These are phyloP conservation scores for Rhododendron ferrugineum DNA, from an alignment of 148 eudicot species.

Conservation along the genomic window DNA sequence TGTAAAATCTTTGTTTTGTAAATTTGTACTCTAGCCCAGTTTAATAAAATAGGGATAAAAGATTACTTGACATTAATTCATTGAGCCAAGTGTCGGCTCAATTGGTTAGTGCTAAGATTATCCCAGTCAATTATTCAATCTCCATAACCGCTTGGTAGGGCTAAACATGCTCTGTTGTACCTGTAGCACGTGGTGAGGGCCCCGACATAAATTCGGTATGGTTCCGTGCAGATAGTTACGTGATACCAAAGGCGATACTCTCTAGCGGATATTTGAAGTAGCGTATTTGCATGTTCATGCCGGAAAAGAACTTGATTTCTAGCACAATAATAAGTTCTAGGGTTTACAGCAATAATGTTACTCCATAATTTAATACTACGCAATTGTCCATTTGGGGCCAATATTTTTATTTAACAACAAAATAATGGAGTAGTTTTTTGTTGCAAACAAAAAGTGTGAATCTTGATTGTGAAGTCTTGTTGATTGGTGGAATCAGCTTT, in stretches of 20 bases:
- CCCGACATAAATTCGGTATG: too few relatives aligned
- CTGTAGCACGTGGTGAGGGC: not conserved
- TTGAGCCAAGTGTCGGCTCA: not conserved
- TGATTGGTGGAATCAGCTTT: not conserved
- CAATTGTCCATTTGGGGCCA: not conserved
- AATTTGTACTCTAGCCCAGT: too few relatives aligned
- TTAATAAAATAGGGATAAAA: not conserved
- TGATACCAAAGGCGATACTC: not conserved
- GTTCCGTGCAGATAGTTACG: not conserved
- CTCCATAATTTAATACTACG: too few relatives aligned
- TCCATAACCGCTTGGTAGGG: not conserved
- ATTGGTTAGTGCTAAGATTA: not conserved
- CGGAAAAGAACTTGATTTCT: not conserved
- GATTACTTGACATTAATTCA: not conserved
- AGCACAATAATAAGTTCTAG: not conserved
- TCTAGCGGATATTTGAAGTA: not conserved
- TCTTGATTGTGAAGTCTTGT: not conserved
- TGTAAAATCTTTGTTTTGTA: too few relatives aligned
- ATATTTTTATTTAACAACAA: not conserved
- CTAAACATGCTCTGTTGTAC: not conserved
- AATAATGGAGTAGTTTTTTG: not conserved
- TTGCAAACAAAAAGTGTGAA: not conserved
- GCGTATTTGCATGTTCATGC: not conserved
- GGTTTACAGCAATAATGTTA: too few relatives aligned
- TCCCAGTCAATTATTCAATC: not conserved